A percentile compares a stretch with the other conserved stretches of the same genome.
Evolutionary conservation across 2,329 filamentous ascomycete genomes (phyloP).

Genomic region (Capronia americana): DNA sequence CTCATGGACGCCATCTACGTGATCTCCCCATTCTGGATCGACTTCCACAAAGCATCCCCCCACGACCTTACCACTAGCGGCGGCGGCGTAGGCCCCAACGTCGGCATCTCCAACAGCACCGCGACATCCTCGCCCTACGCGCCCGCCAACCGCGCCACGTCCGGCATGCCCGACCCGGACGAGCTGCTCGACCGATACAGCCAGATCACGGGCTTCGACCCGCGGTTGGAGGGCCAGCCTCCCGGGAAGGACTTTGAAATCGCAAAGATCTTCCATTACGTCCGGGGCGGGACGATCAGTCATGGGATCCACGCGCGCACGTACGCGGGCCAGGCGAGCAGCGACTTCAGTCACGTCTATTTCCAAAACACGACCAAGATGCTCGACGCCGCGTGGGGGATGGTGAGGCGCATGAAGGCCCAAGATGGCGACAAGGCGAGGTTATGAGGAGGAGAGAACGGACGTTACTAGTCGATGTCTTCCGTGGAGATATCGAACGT

Average conservation of each 20-base stretch:
- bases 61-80: background rate
- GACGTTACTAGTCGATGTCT: no score
- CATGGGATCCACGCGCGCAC: conserved; percentile 36
- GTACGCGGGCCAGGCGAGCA: conserved; percentile 34
- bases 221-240: conserved; percentile 20
- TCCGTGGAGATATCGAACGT: no score
- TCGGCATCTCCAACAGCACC: conserved; percentile 11
- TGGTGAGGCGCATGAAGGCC: conserved; percentile 13
- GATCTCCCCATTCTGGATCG: conserved; percentile 31
- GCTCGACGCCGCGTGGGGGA: conserved; percentile 26
- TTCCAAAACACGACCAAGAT: conserved; percentile 32
- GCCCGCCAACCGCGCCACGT: conserved; percentile 21
- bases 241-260: conserved; percentile 31
- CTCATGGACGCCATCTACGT: conserved; percentile 49
- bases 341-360: conserved; percentile 30
- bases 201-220: conserved; percentile 27
- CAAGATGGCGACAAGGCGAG: conserved; percentile 6
- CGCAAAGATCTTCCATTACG: conserved; percentile 31
- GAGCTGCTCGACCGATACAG: conserved; percentile 30
- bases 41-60: conserved; percentile 4
- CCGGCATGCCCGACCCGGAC: conserved; percentile 29
- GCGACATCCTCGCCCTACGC: conserved; percentile 19
- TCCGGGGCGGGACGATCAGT: conserved; percentile 31
- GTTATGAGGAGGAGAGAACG: conserved; percentile 2
- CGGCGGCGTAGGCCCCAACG: background rate